Percentiles rank a stretch among this genome's conserved stretches.
Evolutionary conservation across 2,329 filamentous ascomycete genomes (phyloP).

Genomic region (Epichloe sp.): DNA sequence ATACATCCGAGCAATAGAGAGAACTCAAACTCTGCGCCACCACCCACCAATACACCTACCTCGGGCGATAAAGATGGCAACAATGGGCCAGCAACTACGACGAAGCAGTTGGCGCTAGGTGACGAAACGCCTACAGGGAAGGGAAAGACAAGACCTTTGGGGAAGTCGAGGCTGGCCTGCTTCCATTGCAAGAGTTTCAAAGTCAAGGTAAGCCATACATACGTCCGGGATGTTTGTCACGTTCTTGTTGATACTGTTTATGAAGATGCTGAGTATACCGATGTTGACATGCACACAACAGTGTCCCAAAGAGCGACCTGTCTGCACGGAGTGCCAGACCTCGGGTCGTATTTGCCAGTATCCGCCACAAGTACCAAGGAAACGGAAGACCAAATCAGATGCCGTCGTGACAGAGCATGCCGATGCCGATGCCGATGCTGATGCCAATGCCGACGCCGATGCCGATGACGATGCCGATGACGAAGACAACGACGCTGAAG

Average conservation of each 20-base stretch:
- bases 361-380: conserved; percentile 18
- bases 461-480: neutral
- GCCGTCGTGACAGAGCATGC: conserved; percentile 7
- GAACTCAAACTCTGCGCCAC: conserved; percentile 15
- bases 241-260: neutral
- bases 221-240: no score
- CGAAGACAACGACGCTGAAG: conserved; percentile 9
- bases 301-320: conserved; percentile 29
- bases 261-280: neutral
- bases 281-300: conserved; percentile 12
- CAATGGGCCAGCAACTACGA: conserved; percentile 15
- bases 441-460: conserved; percentile 4
- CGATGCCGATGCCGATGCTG: conserved; percentile 6
- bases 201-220: conserved; percentile 22
- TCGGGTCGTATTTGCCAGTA: conserved; percentile 25
- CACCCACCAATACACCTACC: conserved; percentile 12
- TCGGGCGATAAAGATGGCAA: conserved; percentile 9
- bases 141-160: conserved; percentile 12
- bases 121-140: conserved; percentile 4
- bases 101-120: conserved; percentile 17
- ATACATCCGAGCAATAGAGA: conserved; percentile 35
- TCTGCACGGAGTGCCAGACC: conserved; percentile 24
- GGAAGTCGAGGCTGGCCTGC: conserved; percentile 22
- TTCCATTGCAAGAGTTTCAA: conserved; percentile 21
- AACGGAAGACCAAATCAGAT: conserved; percentile 11